A percentile compares a stretch with the other conserved stretches of the same genome.
Conservation (phyloP, 2,329 filamentous ascomycete genomes). For the Clonostachys byssicola region DNA sequence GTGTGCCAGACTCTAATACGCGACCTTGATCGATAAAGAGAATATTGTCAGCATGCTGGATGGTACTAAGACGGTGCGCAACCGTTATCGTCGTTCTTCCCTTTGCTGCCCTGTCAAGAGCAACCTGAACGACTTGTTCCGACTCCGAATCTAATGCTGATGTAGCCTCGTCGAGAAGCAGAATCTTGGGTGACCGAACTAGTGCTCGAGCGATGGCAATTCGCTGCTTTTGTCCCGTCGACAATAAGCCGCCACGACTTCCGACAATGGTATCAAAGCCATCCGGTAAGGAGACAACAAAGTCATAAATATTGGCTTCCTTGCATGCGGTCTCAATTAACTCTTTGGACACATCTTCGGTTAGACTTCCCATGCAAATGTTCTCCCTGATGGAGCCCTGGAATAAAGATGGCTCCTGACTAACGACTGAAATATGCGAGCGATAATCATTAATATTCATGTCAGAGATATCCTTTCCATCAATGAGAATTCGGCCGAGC, state of each 20-base stretch:
- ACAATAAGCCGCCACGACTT: slow-evolving; percentile 79
- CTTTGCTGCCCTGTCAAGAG: slow-evolving; percentile 79
- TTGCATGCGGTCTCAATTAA: slow-evolving; percentile 74
- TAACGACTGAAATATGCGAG: slow-evolving; percentile 78
- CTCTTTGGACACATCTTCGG: slow-evolving; percentile 62
- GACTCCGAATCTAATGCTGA: slow-evolving; percentile 46
- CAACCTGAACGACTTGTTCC: slow-evolving; percentile 82
- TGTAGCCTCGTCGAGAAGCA: slow-evolving; percentile 32
- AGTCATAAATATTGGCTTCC: slow-evolving; percentile 91
- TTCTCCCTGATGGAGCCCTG: slow-evolving; percentile 91
- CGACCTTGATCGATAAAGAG: slow-evolving; percentile 90
- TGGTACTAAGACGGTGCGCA: slow-evolving; percentile 85
- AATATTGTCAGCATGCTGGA: slow-evolving; percentile 90
- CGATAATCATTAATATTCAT: slow-evolving; percentile 87
- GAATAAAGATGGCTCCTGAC: slow-evolving; percentile 91
- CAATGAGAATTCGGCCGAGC: slow-evolving; percentile 74
- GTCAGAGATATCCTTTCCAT: slow-evolving; percentile 75
- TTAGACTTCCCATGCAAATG: slow-evolving; percentile 71
- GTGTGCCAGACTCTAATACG: slow-evolving; percentile 81
- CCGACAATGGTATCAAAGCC: slow-evolving; percentile 85
- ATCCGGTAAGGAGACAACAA: slow-evolving; percentile 80
- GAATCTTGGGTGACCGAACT: slow-evolving; percentile 85
- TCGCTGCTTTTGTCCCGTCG: slow-evolving; percentile 91
- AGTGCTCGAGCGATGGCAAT: slow-evolving; percentile 89
- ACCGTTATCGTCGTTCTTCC: slow-evolving; percentile 90